phyloP scores from a whole-genome alignment of 2,329 filamentous ascomycete genomes.

The Alternaria consortialis region DNA sequence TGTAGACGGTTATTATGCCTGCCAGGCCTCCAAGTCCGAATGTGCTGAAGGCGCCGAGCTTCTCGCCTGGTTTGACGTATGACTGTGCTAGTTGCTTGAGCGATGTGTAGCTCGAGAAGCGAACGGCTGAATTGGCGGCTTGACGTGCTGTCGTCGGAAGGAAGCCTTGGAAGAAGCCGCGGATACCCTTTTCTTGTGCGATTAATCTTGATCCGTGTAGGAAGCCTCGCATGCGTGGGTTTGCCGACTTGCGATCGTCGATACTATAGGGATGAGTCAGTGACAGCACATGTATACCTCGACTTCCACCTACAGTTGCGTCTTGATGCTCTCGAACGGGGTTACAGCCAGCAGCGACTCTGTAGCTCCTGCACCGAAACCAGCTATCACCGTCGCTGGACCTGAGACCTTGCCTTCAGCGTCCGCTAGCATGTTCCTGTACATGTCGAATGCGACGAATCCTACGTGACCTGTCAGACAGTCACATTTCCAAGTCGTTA shows the following conservation, averaged over 20 bases:
- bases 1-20: conserved; percentile 86
- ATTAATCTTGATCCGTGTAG: conserved; percentile 90
- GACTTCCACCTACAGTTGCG: conserved; percentile 69
- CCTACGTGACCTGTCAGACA: conserved; percentile 56
- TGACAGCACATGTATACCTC: background rate
- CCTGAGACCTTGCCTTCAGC: conserved; percentile 88
- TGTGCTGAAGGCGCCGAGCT: conserved; percentile 85
- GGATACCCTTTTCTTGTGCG: conserved; percentile 82
- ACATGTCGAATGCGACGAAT: conserved; percentile 96
- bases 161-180: conserved; percentile 97
- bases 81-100: conserved; percentile 90
- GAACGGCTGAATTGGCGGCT: conserved; percentile 89
- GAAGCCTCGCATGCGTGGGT: conserved; percentile 90
- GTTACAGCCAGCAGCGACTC: conserved; percentile 94
- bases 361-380: conserved; percentile 93
- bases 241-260: conserved; percentile 87
- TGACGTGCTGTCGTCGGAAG: conserved; percentile 94
- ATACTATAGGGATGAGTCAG: conserved; percentile 65
- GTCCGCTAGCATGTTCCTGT: conserved; percentile 84
- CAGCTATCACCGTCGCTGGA: conserved; percentile 88
- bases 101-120: conserved; percentile 90
- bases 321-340: conserved; percentile 98
- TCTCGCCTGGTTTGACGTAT: conserved; percentile 93
- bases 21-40: conserved; percentile 91
- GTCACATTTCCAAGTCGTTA: too few species aligned